A percentile compares a stretch with the other conserved stretches of the same genome.
Evolutionary conservation across 805 yeast genomes (phyloP).

Genomic region (Pichia ethanolica): DNA sequence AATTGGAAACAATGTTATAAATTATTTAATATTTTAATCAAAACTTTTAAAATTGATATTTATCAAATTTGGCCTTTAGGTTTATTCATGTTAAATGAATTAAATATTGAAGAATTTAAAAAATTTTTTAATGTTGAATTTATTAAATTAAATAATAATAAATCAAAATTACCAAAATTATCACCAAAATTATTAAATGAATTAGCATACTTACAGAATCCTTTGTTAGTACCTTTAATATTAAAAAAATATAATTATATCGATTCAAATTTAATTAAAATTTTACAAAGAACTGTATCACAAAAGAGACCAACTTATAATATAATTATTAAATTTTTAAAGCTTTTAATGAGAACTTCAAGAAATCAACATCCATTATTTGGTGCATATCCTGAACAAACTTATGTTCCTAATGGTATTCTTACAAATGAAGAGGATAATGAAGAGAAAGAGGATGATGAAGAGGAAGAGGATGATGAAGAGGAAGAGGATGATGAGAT

Average conservation of each 20-base stretch:
- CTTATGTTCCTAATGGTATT: conserved; percentile 6
- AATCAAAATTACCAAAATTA: background rate
- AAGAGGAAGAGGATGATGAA: background rate
- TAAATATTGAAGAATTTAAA: conserved; percentile 21
- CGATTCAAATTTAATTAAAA: background rate
- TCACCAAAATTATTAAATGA: background rate
- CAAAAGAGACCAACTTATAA: conserved; percentile 1
- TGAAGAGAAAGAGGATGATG: background rate
- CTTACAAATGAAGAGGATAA: background rate
- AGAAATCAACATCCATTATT: conserved; percentile 6
- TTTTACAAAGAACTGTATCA: background rate
- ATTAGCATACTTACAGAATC: conserved; percentile 5
- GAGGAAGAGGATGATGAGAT: background rate
- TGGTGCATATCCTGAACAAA: conserved; percentile 9
- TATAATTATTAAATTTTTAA: conserved; percentile 3
- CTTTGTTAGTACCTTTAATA: background rate
- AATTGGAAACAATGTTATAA: conserved; percentile 53
- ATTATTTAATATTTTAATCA: conserved; percentile 41
- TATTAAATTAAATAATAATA: background rate
- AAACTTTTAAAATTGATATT: conserved; percentile 45
- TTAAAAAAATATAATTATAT: background rate
- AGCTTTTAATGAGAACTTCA: conserved; percentile 7
- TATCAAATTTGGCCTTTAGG: conserved; percentile 60
- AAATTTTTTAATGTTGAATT: background rate
- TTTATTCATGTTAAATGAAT: conserved; percentile 38